phyloP scores from a whole-genome alignment of 2,329 filamentous ascomycete genomes.

The Nigrospora osmanthi region DNA sequence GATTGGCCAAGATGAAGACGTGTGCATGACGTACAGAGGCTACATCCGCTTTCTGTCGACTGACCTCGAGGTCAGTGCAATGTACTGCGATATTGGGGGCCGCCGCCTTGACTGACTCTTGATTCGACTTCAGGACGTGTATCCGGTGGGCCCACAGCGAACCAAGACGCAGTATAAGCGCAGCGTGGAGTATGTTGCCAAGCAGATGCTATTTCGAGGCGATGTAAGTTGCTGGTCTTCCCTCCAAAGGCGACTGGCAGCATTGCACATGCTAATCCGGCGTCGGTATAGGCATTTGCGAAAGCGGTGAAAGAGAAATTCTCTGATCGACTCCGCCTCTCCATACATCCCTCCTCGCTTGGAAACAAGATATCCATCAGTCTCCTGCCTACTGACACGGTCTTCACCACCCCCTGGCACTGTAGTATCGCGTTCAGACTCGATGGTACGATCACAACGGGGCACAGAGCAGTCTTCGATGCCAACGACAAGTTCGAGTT shows the following conservation, averaged over 20 bases:
- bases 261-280: not conserved
- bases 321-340: slow-evolving; percentile 38
- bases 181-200: slow-evolving; percentile 41
- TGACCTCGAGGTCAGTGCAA: slow-evolving; percentile 25
- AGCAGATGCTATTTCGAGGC: slow-evolving; percentile 45
- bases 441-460: slow-evolving; percentile 32
- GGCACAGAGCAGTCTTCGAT: slow-evolving; percentile 31
- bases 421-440: slow-evolving; percentile 33
- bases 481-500: slow-evolving; percentile 32
- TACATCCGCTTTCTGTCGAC: slow-evolving; percentile 46
- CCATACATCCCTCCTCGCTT: slow-evolving; percentile 43
- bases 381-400: slow-evolving; percentile 33
- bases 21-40: slow-evolving; percentile 42
- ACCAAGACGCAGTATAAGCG: slow-evolving; percentile 38
- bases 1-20: slow-evolving; percentile 37
- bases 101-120: no score
- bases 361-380: slow-evolving; percentile 41
- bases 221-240: slow-evolving; percentile 28
- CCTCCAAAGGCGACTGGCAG: not conserved
- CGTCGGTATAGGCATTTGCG: slow-evolving; percentile 36
- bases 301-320: slow-evolving; percentile 38
- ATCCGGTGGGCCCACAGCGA: slow-evolving; percentile 26
- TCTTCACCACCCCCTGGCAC: slow-evolving; percentile 48
- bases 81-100: no score
- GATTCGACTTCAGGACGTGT: slow-evolving; percentile 24